phyloP scores from a whole-genome alignment of 352 stramenopile genomes.

The Globisporangium emineosum region DNA sequence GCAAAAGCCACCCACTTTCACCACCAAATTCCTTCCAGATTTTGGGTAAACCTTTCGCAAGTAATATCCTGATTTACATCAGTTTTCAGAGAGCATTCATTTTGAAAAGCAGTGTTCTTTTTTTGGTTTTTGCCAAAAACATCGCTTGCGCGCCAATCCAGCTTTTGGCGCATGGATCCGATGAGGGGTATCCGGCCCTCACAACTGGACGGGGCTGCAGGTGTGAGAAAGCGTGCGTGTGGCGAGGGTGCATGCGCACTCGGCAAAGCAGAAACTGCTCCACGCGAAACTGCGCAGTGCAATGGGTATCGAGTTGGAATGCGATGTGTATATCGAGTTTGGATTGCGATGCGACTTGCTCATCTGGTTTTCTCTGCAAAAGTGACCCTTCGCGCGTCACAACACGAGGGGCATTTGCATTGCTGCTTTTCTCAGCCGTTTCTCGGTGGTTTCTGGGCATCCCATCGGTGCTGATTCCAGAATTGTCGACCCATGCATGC shows the following conservation, averaged over 20 bases:
- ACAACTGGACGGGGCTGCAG: no score
- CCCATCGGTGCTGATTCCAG: background rate
- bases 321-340: no score
- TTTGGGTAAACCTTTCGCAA: background rate
- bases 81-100: background rate
- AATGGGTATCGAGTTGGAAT: no score
- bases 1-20: background rate
- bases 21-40: background rate
- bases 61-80: background rate
- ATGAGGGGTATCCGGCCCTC: no score
- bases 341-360: background rate
- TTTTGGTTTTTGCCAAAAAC: background rate
- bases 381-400: constrained; percentile 6
- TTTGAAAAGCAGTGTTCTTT: background rate
- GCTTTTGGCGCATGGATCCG: no score
- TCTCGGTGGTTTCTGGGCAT: background rate
- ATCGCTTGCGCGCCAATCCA: background rate
- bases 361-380: background rate
- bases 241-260: no score
- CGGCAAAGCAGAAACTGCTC: background rate
- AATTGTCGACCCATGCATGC: background rate
- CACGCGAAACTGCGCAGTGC: background rate
- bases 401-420: background rate
- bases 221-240: no score
- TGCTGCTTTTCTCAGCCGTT: background rate